Evolutionary conservation across 2,329 filamentous ascomycete species (phyloP).

Genomic region (Rhinocladiella mackenziei): DNA sequence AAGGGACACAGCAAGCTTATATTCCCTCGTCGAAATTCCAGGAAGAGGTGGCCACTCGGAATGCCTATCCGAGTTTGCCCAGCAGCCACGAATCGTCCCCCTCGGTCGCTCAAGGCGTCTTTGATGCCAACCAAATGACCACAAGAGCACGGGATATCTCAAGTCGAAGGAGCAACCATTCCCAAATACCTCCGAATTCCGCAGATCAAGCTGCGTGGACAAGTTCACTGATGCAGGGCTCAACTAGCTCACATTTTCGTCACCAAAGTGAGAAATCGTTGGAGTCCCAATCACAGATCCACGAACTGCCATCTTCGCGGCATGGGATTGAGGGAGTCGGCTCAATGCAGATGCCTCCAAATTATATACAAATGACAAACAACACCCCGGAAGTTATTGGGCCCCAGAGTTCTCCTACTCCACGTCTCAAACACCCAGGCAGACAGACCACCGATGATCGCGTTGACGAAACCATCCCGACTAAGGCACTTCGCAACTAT

Average conservation of each 20-base stretch:
- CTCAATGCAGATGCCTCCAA: background rate
- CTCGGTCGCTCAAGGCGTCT: background rate
- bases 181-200: slow-evolving; percentile 1
- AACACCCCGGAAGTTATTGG: too few species aligned
- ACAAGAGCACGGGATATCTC: background rate
- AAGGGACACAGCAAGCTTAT: slow-evolving; percentile 17
- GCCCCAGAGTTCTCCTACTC: background rate
- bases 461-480: background rate
- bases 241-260: slow-evolving; percentile 5
- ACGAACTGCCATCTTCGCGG: background rate
- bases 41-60: slow-evolving; percentile 28
- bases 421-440: background rate
- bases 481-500: slow-evolving; percentile 9
- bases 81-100: slow-evolving; percentile 3
- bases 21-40: slow-evolving; percentile 24
- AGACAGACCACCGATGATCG: background rate
- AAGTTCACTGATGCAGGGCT: slow-evolving; percentile 2
- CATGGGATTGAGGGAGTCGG: background rate
- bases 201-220: slow-evolving; percentile 4
- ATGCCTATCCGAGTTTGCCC: slow-evolving; percentile 21
- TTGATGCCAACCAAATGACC: background rate
- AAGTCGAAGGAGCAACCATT: slow-evolving; percentile 7
- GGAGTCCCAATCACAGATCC: slow-evolving; percentile 1
- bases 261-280: slow-evolving; percentile 6
- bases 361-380: background rate